A percentile compares a stretch with the other conserved stretches of the same genome.
Evolutionary conservation across 2,329 filamentous ascomycete species (phyloP).

Genomic region (Colletotrichum costaricense): DNA sequence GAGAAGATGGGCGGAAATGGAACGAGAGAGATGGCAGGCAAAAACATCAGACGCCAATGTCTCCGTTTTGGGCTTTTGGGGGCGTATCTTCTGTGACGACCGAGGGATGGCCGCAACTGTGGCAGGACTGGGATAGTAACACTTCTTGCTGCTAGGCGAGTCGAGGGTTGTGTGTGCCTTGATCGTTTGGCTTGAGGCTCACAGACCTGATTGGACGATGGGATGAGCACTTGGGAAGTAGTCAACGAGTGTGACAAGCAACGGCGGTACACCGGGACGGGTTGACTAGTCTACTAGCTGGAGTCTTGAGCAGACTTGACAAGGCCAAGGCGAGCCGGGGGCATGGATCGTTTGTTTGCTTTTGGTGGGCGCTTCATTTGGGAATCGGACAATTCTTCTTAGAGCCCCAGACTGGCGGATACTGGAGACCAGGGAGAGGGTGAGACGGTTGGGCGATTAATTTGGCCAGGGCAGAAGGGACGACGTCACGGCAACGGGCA

Average conservation of each 20-base stretch:
- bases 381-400: constrained; percentile 14
- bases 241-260: constrained; percentile 13
- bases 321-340: not conserved
- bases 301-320: not conserved
- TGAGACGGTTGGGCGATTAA: not conserved
- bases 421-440: not conserved
- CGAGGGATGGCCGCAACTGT: not conserved
- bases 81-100: not conserved
- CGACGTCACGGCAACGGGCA: constrained; percentile 7
- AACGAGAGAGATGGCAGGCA: not conserved
- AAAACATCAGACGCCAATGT: constrained; percentile 29
- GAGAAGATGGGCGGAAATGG: not conserved
- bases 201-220: constrained; percentile 5
- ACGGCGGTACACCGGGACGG: not conserved
- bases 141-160: not conserved
- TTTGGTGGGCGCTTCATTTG: constrained; percentile 9
- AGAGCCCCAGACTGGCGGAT: constrained; percentile 7
- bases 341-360: not conserved
- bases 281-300: not conserved
- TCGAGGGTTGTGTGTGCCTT: constrained; percentile 4
- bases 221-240: not conserved
- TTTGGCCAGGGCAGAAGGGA: constrained; percentile 12
- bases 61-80: not conserved
- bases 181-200: not conserved
- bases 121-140: not conserved